phyloP scores from a whole-genome alignment of 495 filamentous ascomycete genomes.

The Podospora conica region DNA sequence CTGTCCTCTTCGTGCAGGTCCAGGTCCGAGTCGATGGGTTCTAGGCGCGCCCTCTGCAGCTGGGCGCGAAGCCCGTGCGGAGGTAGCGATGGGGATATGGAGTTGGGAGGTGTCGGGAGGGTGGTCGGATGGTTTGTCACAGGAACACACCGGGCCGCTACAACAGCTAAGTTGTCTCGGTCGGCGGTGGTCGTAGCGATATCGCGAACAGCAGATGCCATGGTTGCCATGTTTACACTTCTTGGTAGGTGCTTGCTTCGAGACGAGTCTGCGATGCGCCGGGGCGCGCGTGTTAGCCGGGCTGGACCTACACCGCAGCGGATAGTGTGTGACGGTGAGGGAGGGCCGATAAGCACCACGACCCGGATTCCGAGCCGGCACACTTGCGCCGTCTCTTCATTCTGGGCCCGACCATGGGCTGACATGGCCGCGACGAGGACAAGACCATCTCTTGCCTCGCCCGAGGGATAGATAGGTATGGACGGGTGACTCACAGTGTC shows the following conservation, averaged over 20 bases:
- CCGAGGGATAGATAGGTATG: conserved; percentile 2
- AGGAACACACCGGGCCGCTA: conserved; percentile 53
- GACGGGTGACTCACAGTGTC: conserved; percentile 36
- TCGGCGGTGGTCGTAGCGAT: conserved; percentile 56
- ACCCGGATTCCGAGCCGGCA: not conserved
- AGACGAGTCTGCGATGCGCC: conserved; percentile 35
- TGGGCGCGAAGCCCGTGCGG: conserved; percentile 68
- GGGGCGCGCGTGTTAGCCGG: conserved; percentile 23
- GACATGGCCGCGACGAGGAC: not conserved
- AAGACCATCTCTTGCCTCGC: not conserved
- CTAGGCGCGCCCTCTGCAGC: conserved; percentile 53
- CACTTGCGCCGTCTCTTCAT: not conserved
- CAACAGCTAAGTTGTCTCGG: conserved; percentile 57
- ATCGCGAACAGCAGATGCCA: conserved; percentile 59
- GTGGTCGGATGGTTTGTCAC: conserved; percentile 56
- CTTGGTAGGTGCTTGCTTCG: conserved; percentile 38
- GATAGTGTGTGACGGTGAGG: not conserved
- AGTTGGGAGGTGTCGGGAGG: conserved; percentile 91
- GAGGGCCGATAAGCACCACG: not conserved
- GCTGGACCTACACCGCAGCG: not conserved
- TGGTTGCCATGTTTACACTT: conserved; percentile 52
- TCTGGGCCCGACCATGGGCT: not conserved
- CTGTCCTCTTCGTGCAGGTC: conserved; percentile 73
- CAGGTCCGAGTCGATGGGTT: conserved; percentile 79
- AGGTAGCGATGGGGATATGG: conserved; percentile 83